Evolutionary conservation across 768 basidiomycete genomes (phyloP), one percentile per base, ranked within the genome.

Genomic region (Mycena galopus): DNA sequence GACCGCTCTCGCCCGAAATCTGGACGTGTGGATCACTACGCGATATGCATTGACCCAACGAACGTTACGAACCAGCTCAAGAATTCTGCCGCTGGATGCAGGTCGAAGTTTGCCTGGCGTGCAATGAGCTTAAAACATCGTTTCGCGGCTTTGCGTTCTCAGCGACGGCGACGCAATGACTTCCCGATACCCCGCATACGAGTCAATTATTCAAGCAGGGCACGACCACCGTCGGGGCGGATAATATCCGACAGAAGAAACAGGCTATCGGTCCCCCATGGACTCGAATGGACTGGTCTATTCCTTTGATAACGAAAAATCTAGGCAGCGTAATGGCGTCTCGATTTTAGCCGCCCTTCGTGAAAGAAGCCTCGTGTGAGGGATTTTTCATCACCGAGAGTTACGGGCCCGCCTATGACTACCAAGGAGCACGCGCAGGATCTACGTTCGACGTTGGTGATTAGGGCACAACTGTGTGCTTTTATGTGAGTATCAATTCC

Each of bases 321-420:
- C 14, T 30, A 30, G 29, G 55, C 6, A 3, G 11, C 10, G 21
- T 19, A 2, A 42, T 25, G 33, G n/a, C 58, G 17, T 27, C 58
- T 60, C 35, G 35, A 27, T 61, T 61, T 29, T 61, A 27, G 39
- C 25, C 60, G 25, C 4, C 39, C 60, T 61, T 61, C 37, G 23
- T 23, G 29, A 62, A 23, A 27, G 60, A 30, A 50, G 61, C 61
- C 44, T 50, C 61, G 37, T 60, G 61, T 30, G 44, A 10, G 29
- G 60, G 44, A 33, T 16, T 47, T 62, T 33, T 30, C 44, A 62
- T 62, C 44, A 10, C 42, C 61, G 61, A 47, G 21, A 62, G 25
- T 62, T 62, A 30, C 61, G 61, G 61, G 32, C 2, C 42, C 16
- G 25, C 29, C 19, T 33, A 23, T 58, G 32, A 58, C 56, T 35